Conservation (phyloP, 2,329 filamentous ascomycete species). For the Microdochium nivale region DNA sequence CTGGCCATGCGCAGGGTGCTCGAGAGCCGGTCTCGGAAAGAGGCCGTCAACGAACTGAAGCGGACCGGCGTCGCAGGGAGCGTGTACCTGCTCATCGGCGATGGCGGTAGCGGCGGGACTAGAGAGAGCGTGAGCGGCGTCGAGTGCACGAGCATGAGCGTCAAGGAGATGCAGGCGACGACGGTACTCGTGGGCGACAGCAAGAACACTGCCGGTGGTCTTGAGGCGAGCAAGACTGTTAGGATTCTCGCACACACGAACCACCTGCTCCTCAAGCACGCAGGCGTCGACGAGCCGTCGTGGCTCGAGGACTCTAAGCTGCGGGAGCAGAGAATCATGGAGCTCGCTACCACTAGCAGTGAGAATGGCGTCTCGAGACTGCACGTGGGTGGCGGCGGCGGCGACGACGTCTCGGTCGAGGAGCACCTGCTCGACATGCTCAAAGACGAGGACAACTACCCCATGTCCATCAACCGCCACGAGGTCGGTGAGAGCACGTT, state of each 20-base stretch:
- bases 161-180: conserved; percentile 9
- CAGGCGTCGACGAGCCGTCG: conserved; percentile 17
- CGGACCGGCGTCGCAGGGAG: conserved; percentile 36
- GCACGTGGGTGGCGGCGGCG: conserved; percentile 8
- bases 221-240: background rate
- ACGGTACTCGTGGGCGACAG: too few species aligned
- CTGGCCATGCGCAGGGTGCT: conserved; percentile 47
- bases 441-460: conserved; percentile 18
- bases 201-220: background rate
- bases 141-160: conserved; percentile 29
- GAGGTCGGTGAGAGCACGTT: conserved; percentile 9
- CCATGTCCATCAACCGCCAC: conserved; percentile 18
- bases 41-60: conserved; percentile 35
- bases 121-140: conserved; percentile 22
- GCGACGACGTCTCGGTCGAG: too few species aligned
- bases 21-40: conserved; percentile 36
- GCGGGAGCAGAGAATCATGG: conserved; percentile 14
- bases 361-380: background rate
- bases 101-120: conserved; percentile 22
- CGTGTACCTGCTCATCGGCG: conserved; percentile 41
- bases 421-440: conserved; percentile 14
- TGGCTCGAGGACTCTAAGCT: conserved; percentile 20
- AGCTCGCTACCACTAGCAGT: conserved; percentile 10
- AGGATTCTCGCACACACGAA: conserved; percentile 32
- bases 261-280: conserved; percentile 26